Percentiles rank a stretch among this genome's conserved stretches.
Conservation (phyloP, 2,329 filamentous ascomycete genomes). For the Nemania abortiva region DNA sequence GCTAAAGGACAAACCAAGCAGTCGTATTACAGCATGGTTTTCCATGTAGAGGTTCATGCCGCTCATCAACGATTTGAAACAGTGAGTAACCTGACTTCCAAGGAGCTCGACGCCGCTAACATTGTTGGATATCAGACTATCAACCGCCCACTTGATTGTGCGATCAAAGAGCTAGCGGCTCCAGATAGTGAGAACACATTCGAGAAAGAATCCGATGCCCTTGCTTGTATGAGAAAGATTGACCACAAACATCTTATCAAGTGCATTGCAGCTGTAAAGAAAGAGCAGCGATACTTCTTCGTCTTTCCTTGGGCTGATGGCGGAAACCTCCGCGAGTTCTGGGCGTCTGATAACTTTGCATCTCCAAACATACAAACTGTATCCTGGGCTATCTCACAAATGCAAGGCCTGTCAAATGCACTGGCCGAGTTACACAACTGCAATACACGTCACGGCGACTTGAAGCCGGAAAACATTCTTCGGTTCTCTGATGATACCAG, state of each 20-base stretch:
- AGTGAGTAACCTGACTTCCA: not conserved
- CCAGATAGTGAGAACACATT: conserved; percentile 12
- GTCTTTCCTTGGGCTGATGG: conserved; percentile 16
- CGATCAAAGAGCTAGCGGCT: conserved; percentile 10
- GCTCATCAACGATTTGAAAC: conserved; percentile 1
- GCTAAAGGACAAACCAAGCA: conserved; percentile 7
- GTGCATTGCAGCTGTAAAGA: conserved; percentile 12
- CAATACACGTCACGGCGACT: conserved; percentile 13
- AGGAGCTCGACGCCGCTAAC: not conserved
- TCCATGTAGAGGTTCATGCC: conserved; percentile 8
- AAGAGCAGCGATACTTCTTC: conserved; percentile 16
- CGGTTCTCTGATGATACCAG: conserved; percentile 2
- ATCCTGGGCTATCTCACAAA: conserved; percentile 10
- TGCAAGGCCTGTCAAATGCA: conserved; percentile 8
- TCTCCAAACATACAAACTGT: not conserved
- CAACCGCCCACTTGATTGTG: not conserved
- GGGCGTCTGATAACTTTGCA: not conserved
- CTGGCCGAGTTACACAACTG: not conserved
- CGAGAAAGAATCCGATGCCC: conserved; percentile 18
- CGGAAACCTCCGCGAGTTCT: conserved; percentile 16
- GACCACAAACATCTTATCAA: conserved; percentile 19
- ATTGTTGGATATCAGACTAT: not conserved
- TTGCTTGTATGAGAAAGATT: conserved; percentile 10
- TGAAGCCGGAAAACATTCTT: conserved; percentile 18
- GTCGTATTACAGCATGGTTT: conserved; percentile 13